Evolutionary conservation across 2,329 filamentous ascomycete genomes (phyloP), one percentile per base, ranked within the genome.

Genomic region (Colletotrichum agaves): DNA sequence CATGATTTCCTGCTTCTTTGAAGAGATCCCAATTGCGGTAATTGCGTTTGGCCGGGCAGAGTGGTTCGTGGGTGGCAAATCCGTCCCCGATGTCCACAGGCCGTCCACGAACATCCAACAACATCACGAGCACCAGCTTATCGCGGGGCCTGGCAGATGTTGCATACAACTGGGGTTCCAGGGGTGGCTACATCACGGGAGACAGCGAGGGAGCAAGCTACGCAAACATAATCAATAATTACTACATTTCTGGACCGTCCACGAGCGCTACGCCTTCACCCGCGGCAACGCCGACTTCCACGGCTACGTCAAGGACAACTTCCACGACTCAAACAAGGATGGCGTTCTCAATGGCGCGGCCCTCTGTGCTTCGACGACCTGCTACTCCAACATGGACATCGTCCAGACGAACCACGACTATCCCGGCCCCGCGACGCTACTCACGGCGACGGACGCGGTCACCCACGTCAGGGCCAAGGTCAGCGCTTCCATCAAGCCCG

Each of bases 161-260:
- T 3, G 72, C 88, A 3, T 88, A 87, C 72, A 88, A 88, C 72
- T 88, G 84, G 80, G 85, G 84, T 10, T 78, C 79, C 1, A 84
- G 84, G 0, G 85, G 84, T 5, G 85, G 81, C 4, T 88, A 87
- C 60, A 87, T 86, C 58, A 84, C 84, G 0, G 84, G 84, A 3
- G 84, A 85, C 67, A 84, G 82, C 37, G 75, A 72, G 0, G 84
- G 80, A 4, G 71, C 78, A 27, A 85, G 81, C 59, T 79, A 82
- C 55, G 84, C 80, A 5, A 85, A 88, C 68, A 83, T 88, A 62
- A 78, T 87, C 59, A 83, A 83, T 67, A 88, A 88, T 74, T 87
- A 88, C 74, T 88, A 87, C 74, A 84, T 88, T 67, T 82, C 81
- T 2, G 86, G 85, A 0, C 85, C 85, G 0, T 81, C 77, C 50